phyloP scores from a whole-genome alignment of 2,329 filamentous ascomycete genomes.

The Geosmithia putterillii region DNA sequence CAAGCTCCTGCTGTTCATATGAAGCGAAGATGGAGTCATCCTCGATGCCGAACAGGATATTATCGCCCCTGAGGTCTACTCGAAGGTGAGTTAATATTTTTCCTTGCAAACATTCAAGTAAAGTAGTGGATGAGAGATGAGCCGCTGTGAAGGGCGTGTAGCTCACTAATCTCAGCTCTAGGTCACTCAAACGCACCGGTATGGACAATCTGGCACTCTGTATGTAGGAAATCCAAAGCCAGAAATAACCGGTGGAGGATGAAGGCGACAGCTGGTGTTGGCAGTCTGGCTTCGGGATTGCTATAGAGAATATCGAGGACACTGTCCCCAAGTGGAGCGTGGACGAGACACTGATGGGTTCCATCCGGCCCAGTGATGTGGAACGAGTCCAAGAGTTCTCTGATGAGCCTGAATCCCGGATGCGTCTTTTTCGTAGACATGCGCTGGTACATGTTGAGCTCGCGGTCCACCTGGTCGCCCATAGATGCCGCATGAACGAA shows the following conservation, averaged over 20 bases:
- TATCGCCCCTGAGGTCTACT: slow-evolving; percentile 32
- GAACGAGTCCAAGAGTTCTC: slow-evolving; percentile 23
- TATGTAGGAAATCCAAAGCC: slow-evolving; percentile 19
- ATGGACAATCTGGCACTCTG: slow-evolving; percentile 29
- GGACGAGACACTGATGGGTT: slow-evolving; percentile 21
- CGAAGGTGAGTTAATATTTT: slow-evolving; percentile 19
- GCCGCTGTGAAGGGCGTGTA: no score
- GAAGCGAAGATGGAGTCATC: slow-evolving; percentile 23
- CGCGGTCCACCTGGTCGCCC: slow-evolving; percentile 14
- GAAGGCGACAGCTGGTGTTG: slow-evolving; percentile 4
- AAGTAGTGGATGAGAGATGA: neutral
- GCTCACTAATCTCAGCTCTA: no score
- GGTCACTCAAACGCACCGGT: slow-evolving; percentile 20
- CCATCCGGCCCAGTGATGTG: slow-evolving; percentile 20
- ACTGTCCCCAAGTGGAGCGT: slow-evolving; percentile 19
- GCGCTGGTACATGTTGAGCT: slow-evolving; percentile 28
- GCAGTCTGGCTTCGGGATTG: neutral
- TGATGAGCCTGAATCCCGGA: slow-evolving; percentile 15
- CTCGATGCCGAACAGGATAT: slow-evolving; percentile 28
- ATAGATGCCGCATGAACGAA: slow-evolving; percentile 12
- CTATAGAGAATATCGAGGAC: neutral
- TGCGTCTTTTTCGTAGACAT: slow-evolving; percentile 19
- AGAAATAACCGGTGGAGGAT: slow-evolving; percentile 25
- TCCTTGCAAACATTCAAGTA: neutral
- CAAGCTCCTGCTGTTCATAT: slow-evolving; percentile 26